Conservation (phyloP, 306 rosid genomes). For the Sophora flavescens region DNA sequence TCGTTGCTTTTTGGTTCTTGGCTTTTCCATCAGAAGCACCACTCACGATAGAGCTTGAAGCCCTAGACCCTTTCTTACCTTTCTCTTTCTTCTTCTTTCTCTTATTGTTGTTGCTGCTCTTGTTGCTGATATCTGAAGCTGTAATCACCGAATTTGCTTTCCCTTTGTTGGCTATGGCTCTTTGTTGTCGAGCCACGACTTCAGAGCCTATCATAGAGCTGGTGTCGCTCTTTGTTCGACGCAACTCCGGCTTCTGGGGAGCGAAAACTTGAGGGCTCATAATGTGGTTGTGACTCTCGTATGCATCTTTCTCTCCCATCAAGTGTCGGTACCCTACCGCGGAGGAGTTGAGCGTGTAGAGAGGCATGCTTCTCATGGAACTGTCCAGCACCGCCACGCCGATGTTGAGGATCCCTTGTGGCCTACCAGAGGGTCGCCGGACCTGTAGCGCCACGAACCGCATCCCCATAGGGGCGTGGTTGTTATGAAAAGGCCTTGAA, state of each 20-base stretch:
- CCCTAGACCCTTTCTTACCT: constrained; percentile 34
- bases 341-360: constrained; percentile 70
- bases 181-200: constrained; percentile 43
- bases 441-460: constrained; percentile 87
- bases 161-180: constrained; percentile 11
- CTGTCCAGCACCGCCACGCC: constrained; percentile 81
- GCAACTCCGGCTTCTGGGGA: constrained; percentile 46
- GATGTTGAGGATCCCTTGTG: constrained; percentile 88
- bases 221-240: constrained; percentile 77
- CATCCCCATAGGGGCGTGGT: constrained; percentile 64
- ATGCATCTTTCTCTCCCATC: constrained; percentile 77
- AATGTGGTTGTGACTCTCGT: constrained; percentile 45
- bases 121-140: constrained; percentile 43
- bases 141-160: constrained; percentile 52
- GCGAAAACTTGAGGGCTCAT: constrained; percentile 32
- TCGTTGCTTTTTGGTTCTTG: not conserved
- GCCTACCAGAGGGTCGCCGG: constrained; percentile 77
- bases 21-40: constrained; percentile 29
- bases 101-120: not conserved
- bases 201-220: constrained; percentile 74
- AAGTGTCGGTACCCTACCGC: constrained; percentile 80
- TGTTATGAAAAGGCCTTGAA: constrained; percentile 30
- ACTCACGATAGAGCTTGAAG: constrained; percentile 45
- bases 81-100: constrained; percentile 32
- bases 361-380: constrained; percentile 93